Percentiles rank a stretch among this genome's conserved stretches.
Conservation (phyloP, 805 yeast genomes). For the Nakazawaea populi region DNA sequence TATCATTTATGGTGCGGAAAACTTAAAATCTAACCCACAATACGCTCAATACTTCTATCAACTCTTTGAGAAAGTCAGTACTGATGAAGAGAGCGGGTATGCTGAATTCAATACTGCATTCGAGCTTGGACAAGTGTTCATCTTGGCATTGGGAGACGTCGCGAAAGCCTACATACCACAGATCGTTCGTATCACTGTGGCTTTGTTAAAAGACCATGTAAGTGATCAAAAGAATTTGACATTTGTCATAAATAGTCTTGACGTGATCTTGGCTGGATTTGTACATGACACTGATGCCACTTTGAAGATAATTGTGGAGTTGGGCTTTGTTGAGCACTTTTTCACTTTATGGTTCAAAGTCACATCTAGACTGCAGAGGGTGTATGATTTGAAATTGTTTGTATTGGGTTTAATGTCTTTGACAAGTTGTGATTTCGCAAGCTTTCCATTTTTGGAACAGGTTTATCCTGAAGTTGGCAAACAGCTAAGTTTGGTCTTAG, state of each 20-base stretch:
- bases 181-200: slow-evolving; percentile 38
- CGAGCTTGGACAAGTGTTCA: slow-evolving; percentile 58
- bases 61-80: slow-evolving; percentile 38
- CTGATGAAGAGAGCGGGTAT: slow-evolving; percentile 44
- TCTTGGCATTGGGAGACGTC: slow-evolving; percentile 48
- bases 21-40: slow-evolving; percentile 39
- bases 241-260: slow-evolving; percentile 45
- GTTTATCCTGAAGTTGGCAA: slow-evolving; percentile 45
- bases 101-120: slow-evolving; percentile 55
- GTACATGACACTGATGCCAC: slow-evolving; percentile 55
- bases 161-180: slow-evolving; percentile 39
- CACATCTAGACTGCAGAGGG: slow-evolving; percentile 54
- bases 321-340: slow-evolving; percentile 39
- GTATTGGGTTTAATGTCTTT: slow-evolving; percentile 60
- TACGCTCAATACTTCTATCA: slow-evolving; percentile 44
- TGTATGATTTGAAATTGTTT: slow-evolving; percentile 76
- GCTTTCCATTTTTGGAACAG: slow-evolving; percentile 18
- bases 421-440: slow-evolving; percentile 12
- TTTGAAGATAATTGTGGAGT: slow-evolving; percentile 41
- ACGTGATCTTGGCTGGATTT: slow-evolving; percentile 59
- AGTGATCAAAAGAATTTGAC: slow-evolving; percentile 26
- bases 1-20: slow-evolving; percentile 49
- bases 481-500: slow-evolving; percentile 45
- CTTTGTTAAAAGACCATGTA: slow-evolving; percentile 26
- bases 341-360: slow-evolving; percentile 63